Evolutionary conservation across 257 asterid species (phyloP).

Genomic region (Solanum corneliomulleri): DNA sequence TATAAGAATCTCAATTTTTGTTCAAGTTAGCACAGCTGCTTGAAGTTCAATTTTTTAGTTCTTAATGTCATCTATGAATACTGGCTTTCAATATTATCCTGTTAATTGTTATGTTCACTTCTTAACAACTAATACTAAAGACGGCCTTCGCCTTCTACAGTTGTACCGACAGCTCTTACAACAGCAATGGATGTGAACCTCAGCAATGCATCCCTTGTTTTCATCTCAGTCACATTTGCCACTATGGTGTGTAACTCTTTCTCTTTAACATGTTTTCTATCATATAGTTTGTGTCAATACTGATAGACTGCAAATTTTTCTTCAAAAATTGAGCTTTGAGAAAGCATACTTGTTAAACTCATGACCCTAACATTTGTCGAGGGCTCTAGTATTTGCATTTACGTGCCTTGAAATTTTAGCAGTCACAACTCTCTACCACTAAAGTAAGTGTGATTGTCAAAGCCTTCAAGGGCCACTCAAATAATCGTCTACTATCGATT

Average conservation of each 20-base stretch:
- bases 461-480: background rate
- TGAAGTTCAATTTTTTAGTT: background rate
- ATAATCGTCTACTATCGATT: background rate
- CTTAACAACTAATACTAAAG: constrained; percentile 79
- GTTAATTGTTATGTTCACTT: background rate
- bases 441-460: background rate
- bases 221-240: constrained; percentile 97
- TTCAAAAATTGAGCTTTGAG: background rate
- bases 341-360: background rate
- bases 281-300: background rate
- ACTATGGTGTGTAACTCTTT: constrained; percentile 67
- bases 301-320: background rate
- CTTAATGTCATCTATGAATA: background rate
- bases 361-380: background rate
- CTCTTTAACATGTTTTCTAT: background rate
- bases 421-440: background rate
- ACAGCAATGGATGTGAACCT: constrained; percentile 97
- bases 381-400: background rate
- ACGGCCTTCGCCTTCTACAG: constrained; percentile 82
- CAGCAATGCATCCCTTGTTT: constrained; percentile 95
- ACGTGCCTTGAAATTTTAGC: background rate
- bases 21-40: background rate
- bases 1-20: background rate
- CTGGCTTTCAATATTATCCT: background rate
- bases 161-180: constrained; percentile 96